phyloP scores from a whole-genome alignment of 257 asterid species.

The Craterostigma plantagineum region DNA sequence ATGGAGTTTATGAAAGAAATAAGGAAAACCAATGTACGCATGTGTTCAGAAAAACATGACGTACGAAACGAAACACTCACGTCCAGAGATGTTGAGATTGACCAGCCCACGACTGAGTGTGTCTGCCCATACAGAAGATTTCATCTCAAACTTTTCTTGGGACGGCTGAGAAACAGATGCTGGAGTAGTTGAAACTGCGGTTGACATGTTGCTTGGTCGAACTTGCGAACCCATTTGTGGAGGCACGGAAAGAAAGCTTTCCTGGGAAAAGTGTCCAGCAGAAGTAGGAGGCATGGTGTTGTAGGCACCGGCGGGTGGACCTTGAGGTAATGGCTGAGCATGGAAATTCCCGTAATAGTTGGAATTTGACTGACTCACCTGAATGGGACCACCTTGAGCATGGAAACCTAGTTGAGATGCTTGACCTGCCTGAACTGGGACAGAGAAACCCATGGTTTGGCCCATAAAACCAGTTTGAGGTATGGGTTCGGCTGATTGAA shows the following conservation, averaged over 20 bases:
- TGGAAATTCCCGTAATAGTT: constrained; percentile 35
- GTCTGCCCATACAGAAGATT: constrained; percentile 96
- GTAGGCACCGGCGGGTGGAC: constrained; percentile 11
- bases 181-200: too few relatives aligned
- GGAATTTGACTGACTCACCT: constrained; percentile 26
- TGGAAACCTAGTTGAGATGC: constrained; percentile 29
- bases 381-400: constrained; percentile 29
- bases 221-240: too few relatives aligned
- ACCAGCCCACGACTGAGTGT: constrained; percentile 92
- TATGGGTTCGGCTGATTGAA: constrained; percentile 16
- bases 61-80: constrained; percentile 29
- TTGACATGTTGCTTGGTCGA: constrained; percentile 15
- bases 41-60: background rate
- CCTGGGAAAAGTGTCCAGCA: constrained; percentile 21
- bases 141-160: constrained; percentile 74
- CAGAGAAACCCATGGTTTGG: constrained; percentile 22
- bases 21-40: too few relatives aligned
- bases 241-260: too few relatives aligned
- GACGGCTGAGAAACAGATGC: constrained; percentile 42
- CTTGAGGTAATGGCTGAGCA: constrained; percentile 20
- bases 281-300: constrained; percentile 34
- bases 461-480: constrained; percentile 16
- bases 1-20: constrained; percentile 1
- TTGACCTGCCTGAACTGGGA: constrained; percentile 26
- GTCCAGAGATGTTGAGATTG: constrained; percentile 85